These are phyloP conservation scores for Fusarium fracticaudum DNA, from an alignment of 2,329 filamentous ascomycete genomes.

Conservation along the genomic window DNA sequence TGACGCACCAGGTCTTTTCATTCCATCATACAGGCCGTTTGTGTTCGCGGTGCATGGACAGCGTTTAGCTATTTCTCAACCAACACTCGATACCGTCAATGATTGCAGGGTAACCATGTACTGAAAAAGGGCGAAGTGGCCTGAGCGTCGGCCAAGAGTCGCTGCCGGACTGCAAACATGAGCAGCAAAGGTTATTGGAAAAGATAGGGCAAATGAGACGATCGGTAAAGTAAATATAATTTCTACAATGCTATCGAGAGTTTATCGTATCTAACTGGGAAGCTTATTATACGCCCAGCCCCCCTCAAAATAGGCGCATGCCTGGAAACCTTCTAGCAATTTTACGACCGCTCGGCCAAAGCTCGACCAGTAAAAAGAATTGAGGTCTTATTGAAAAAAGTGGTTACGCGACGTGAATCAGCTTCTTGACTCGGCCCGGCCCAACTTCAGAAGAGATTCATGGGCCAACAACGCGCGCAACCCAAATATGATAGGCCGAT, in stretches of 20 bases:
- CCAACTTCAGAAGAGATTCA: too few species aligned
- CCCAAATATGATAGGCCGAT: neutral
- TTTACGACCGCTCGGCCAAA: accelerated
- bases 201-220: neutral
- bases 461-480: neutral
- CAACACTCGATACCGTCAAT: accelerated
- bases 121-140: neutral
- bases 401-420: accelerated
- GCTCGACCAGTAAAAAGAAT: neutral
- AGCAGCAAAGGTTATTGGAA: neutral
- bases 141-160: neutral
- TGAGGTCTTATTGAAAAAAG: accelerated
- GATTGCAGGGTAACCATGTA: neutral
- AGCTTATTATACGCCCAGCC: too few species aligned
- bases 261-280: accelerated
- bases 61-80: neutral
- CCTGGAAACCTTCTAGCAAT: accelerated
- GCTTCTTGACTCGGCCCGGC: accelerated
- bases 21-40: accelerated
- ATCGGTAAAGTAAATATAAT: accelerated
- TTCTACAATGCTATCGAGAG: accelerated
- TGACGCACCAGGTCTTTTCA: accelerated
- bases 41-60: too few species aligned
- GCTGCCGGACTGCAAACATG: neutral
- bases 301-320: neutral